Evolutionary conservation across 257 asterid genomes (phyloP), one percentile per base, ranked within the genome.

Genomic region (Nicotiana noctiflora): DNA sequence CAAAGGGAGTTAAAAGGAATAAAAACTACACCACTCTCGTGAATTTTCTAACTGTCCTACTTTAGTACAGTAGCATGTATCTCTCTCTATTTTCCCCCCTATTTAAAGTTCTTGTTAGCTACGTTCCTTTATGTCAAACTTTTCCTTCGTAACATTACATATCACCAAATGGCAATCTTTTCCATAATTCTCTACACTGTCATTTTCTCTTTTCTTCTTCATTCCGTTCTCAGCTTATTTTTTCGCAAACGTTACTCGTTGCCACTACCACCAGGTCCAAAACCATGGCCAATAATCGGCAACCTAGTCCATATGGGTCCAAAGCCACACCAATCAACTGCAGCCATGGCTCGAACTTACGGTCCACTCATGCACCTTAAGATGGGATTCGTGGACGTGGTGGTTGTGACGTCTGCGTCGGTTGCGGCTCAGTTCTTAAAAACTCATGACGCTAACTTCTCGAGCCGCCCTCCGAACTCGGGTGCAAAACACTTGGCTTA

Each of bases 201-300:
- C 55, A 6, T 83, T 13, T 21, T 85, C 8, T 84, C 84, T 0
- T 25, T 80, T 23, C 56, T 88, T 1, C 17, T 85, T 1, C 86
- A 82, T 72, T 21, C n/a, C 78, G 5, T 82, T 57, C 66, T 84
- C 40, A 66, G 18, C 4, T 64, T 53, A 25, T 15, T 63, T 21
- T 60, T 40, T 56, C 83, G 4, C 27, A 40, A 86, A 46, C 67
- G 83, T 37, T 15, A 49, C 27, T 77, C 21, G 0, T 37, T 27
- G 18, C 81, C 86, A 3, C 82, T 92, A 0, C 99, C 99, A 0
- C 99, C 98, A 1, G 98, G 99, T 18, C 99, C 99, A n/a, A 80
- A 84, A 79, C 96, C 98, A 55, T 95, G 99, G 99, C 99, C 97
- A 21, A 49, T 93, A 1, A 11, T 95, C 7, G 99, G 99, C 3